Evolutionary conservation across 192 early-diverging fungal species (phyloP).

Genomic region (Backusella circina): DNA sequence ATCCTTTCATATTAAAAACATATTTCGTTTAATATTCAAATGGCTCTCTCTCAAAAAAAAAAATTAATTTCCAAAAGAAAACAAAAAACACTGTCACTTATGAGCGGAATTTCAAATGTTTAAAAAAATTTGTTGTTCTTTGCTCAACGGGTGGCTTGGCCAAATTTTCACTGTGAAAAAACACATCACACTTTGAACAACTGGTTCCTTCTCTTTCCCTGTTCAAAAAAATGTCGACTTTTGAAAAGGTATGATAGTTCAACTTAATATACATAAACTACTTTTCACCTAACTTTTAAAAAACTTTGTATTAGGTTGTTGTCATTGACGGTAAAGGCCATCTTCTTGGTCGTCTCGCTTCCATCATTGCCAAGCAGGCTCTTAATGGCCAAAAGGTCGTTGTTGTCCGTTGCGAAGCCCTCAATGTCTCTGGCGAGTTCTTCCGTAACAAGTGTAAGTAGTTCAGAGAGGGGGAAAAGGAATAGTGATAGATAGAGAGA

Average conservation of each 20-base stretch:
- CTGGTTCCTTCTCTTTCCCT: conserved; percentile 17
- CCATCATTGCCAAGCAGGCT: conserved; percentile 97
- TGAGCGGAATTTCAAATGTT: not conserved
- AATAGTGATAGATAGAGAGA: not conserved
- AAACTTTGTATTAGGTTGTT: conserved; percentile 75
- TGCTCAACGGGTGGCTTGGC: not conserved
- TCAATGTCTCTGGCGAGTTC: conserved; percentile 97
- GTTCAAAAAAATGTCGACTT: conserved; percentile 24
- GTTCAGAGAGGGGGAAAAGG: not conserved
- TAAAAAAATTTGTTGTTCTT: conserved; percentile 5
- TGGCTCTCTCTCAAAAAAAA: no score
- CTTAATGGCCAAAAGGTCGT: conserved; percentile 97
- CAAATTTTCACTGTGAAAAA: conserved; percentile 1
- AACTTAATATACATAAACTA: not conserved
- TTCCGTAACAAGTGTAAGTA: conserved; percentile 98
- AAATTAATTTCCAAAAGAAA: no score
- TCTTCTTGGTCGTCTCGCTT: conserved; percentile 95
- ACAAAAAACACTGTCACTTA: not conserved
- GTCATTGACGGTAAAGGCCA: conserved; percentile 99
- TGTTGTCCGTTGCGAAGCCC: conserved; percentile 97
- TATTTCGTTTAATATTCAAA: no score
- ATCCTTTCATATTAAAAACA: no score
- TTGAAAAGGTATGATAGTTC: conserved; percentile 21
- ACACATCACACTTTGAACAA: conserved; percentile 1
- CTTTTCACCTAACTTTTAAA: not conserved